A percentile compares a stretch with the other conserved stretches of the same genome.
Evolutionary conservation across 2,329 filamentous ascomycete genomes (phyloP).

Genomic region (Ambrosiella xylebori): DNA sequence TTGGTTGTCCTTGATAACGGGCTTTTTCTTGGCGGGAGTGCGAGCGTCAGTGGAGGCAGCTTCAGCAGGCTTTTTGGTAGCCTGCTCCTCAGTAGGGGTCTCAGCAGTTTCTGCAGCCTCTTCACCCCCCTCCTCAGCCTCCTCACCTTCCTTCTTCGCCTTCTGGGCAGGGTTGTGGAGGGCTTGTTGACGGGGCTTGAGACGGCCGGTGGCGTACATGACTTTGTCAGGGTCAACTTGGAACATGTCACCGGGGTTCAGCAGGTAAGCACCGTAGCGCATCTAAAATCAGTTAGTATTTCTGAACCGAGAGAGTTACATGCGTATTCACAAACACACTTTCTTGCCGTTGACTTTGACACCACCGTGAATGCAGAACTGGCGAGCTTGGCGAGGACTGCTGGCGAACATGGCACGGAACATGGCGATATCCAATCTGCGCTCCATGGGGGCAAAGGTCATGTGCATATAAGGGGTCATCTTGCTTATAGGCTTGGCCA

Average conservation of each 20-base stretch:
- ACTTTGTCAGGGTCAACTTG: conserved; percentile 83
- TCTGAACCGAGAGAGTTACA: background rate
- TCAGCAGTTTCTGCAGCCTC: conserved; percentile 21
- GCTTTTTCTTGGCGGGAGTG: conserved; percentile 16
- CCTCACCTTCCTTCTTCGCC: conserved; percentile 14
- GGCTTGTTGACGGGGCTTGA: conserved; percentile 31
- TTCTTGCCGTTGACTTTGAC: conserved; percentile 95
- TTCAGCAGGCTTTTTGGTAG: conserved; percentile 14
- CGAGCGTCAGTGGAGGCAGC: conserved; percentile 17
- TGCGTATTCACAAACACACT: conserved; percentile 29
- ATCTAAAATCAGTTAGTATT: conserved; percentile 39
- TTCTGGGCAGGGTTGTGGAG: conserved; percentile 9
- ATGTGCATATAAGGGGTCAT: conserved; percentile 88
- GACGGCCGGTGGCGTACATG: conserved; percentile 66
- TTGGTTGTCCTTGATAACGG: background rate
- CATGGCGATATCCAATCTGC: conserved; percentile 83
- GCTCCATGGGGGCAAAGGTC: conserved; percentile 81
- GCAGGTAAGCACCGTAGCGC: conserved; percentile 74
- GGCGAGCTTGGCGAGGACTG: conserved; percentile 78
- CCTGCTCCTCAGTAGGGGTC: conserved; percentile 14
- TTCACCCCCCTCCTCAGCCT: conserved; percentile 17
- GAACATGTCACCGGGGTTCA: conserved; percentile 98
- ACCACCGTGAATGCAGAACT: conserved; percentile 82
- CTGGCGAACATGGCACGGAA: conserved; percentile 89
- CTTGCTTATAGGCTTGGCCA: conserved; percentile 21